Conservation (phyloP, 768 basidiomycete genomes). For the Daedaleopsis nitida region DNA sequence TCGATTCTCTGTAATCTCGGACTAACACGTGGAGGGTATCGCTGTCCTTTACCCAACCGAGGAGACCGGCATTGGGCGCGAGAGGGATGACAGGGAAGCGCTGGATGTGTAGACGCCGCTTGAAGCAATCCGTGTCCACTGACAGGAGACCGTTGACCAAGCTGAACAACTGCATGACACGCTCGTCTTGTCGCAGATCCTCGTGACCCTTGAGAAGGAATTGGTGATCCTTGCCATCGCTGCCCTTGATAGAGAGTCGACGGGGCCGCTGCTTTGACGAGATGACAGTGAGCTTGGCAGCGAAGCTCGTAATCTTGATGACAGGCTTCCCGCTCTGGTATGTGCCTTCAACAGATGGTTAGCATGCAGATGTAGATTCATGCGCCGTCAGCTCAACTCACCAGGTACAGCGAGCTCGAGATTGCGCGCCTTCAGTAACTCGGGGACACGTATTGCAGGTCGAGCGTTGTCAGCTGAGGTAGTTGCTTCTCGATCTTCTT, state of each 20-base stretch:
- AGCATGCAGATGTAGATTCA: not conserved
- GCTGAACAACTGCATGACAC: constrained; percentile 98
- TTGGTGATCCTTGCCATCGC: constrained; percentile 92
- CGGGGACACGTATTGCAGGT: constrained; percentile 96
- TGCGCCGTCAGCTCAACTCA: constrained; percentile 31
- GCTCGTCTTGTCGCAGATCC: constrained; percentile 97
- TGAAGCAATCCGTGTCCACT: constrained; percentile 93
- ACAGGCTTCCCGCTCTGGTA: constrained; percentile 88
- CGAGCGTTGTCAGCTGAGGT: constrained; percentile 83
- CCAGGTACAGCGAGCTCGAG: constrained; percentile 97
- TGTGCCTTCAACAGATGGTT: constrained; percentile 56
- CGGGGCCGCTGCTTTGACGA: constrained; percentile 96
- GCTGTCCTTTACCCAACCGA: constrained; percentile 95
- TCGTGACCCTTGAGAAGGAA: constrained; percentile 96
- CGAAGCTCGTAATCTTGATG: constrained; percentile 81
- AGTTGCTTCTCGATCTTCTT: constrained; percentile 95
- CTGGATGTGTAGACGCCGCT: constrained; percentile 93
- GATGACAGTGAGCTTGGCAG: constrained; percentile 89
- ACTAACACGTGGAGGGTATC: constrained; percentile 97
- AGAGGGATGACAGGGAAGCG: constrained; percentile 91
- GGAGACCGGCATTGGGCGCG: constrained; percentile 91
- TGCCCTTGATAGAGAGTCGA: constrained; percentile 82
- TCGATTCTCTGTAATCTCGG: constrained; percentile 92
- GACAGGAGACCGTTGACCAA: constrained; percentile 94
- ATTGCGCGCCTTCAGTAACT: constrained; percentile 82